A percentile compares a stretch with the other conserved stretches of the same genome.
These are phyloP conservation scores for Kwoniella dejecticola DNA, from an alignment of 768 basidiomycete species.

Conservation along the genomic window DNA sequence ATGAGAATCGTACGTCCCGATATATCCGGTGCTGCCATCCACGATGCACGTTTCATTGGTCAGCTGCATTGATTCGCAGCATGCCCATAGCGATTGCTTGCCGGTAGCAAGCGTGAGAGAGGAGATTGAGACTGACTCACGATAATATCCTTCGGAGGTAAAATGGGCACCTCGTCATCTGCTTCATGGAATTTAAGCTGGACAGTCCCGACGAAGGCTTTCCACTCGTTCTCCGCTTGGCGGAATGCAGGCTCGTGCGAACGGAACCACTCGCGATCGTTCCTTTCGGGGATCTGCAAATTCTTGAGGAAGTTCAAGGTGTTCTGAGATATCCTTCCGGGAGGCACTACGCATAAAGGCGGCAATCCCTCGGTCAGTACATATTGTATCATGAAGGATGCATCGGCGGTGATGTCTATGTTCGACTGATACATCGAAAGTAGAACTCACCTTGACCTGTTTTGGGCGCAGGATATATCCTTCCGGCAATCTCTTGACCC, in stretches of 20 bases:
- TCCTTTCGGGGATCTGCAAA: constrained; percentile 72
- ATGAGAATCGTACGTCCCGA: constrained; percentile 89
- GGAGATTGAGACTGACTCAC: constrained; percentile 28
- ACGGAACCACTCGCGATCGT: constrained; percentile 84
- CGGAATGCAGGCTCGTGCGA: constrained; percentile 78
- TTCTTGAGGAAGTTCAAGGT: constrained; percentile 74
- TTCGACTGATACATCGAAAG: neutral
- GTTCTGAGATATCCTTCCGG: constrained; percentile 83
- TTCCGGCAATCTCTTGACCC: constrained; percentile 59
- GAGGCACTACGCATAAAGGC: constrained; percentile 63
- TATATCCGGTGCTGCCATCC: constrained; percentile 73
- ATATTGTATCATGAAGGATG: too few species aligned
- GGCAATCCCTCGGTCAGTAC: too few species aligned
- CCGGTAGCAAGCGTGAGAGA: too few species aligned
- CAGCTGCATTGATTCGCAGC: too few species aligned
- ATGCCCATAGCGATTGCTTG: too few species aligned
- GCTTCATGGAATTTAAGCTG: constrained; percentile 68
- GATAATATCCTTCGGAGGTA: constrained; percentile 88
- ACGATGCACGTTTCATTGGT: neutral
- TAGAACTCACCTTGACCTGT: constrained; percentile 69
- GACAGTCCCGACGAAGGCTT: constrained; percentile 73
- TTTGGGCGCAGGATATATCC: constrained; percentile 76
- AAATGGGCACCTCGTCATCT: constrained; percentile 79
- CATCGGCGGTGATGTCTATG: too few species aligned
- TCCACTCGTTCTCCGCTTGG: constrained; percentile 85